Evolutionary conservation across 176 grass and related monocot genomes (phyloP).

Genomic region (Aegilops bicornis): DNA sequence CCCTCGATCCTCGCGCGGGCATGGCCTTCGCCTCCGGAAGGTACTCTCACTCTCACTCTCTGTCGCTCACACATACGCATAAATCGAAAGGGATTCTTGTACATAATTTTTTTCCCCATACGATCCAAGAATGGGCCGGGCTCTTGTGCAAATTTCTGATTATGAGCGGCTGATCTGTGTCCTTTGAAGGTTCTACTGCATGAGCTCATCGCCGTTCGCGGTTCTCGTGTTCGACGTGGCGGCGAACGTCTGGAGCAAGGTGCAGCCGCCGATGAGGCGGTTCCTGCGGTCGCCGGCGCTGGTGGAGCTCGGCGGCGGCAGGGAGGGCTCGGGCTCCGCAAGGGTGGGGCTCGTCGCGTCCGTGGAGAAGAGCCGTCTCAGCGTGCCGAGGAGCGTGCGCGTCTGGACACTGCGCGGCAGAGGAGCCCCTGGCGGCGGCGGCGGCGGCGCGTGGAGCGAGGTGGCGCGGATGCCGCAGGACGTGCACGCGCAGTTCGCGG

Average conservation of each 20-base stretch:
- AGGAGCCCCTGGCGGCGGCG: background rate
- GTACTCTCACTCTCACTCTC: background rate
- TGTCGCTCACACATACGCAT: background rate
- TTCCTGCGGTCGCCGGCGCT: conserved; percentile 81
- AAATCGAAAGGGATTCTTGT: background rate
- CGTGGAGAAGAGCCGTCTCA: conserved; percentile 95
- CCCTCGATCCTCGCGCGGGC: conserved; percentile 66
- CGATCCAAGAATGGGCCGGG: too few relatives aligned
- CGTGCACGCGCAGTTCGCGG: conserved; percentile 58
- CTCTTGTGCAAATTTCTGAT: background rate
- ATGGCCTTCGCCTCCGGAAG: conserved; percentile 66
- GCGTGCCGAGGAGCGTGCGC: conserved; percentile 84
- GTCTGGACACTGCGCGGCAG: conserved; percentile 64
- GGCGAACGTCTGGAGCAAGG: conserved; percentile 70
- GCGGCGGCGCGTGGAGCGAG: conserved; percentile 60
- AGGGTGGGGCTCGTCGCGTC: conserved; percentile 71
- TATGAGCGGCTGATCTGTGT: background rate
- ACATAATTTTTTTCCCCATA: background rate
- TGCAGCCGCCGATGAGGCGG: conserved; percentile 88
- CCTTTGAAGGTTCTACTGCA: conserved; percentile 77
- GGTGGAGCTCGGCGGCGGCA: conserved; percentile 55
- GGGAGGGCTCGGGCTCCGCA: conserved; percentile 25
- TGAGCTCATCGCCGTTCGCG: conserved; percentile 83
- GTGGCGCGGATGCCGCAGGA: conserved; percentile 74
- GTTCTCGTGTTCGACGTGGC: conserved; percentile 72